Percentiles rank a stretch among this genome's conserved stretches.
Conservation (phyloP, 2,329 filamentous ascomycete genomes). For the Seiridium unicorne region DNA sequence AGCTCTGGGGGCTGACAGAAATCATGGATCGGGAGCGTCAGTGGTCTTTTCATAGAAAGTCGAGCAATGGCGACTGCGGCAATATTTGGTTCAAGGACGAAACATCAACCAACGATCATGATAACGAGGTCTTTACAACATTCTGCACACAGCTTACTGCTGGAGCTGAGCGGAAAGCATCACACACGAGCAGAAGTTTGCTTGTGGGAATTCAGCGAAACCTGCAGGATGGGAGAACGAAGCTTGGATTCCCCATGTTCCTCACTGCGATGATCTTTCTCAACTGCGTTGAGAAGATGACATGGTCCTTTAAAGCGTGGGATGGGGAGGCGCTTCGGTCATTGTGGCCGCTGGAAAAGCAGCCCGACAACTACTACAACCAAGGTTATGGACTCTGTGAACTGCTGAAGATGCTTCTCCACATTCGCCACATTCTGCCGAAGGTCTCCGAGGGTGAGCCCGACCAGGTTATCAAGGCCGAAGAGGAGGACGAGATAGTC, state of each 20-base stretch:
- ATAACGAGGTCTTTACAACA: slow-evolving; percentile 44
- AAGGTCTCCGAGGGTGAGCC: slow-evolving; percentile 42
- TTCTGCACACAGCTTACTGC: slow-evolving; percentile 65
- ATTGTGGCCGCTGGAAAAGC: slow-evolving; percentile 60
- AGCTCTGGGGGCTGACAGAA: slow-evolving; percentile 65
- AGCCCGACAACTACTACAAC: slow-evolving; percentile 54
- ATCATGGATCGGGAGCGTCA: slow-evolving; percentile 63
- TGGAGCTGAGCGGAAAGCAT: slow-evolving; percentile 62
- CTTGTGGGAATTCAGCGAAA: slow-evolving; percentile 60
- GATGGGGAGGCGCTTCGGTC: slow-evolving; percentile 59
- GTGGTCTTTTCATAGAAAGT: slow-evolving; percentile 55
- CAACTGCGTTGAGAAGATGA: slow-evolving; percentile 66
- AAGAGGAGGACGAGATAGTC: slow-evolving; percentile 44
- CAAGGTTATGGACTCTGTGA: slow-evolving; percentile 60
- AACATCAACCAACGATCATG: slow-evolving; percentile 46
- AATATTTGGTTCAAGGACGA: slow-evolving; percentile 50
- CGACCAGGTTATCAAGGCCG: slow-evolving; percentile 47
- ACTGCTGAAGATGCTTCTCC: slow-evolving; percentile 59
- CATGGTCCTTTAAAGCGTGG: slow-evolving; percentile 68
- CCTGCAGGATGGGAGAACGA: slow-evolving; percentile 59
- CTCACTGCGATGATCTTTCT: slow-evolving; percentile 61
- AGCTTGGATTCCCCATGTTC: slow-evolving; percentile 60
- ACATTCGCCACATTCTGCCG: slow-evolving; percentile 59
- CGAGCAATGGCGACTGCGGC: slow-evolving; percentile 37
- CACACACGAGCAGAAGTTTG: slow-evolving; percentile 55